Base-by-base conservation (phyloP, 2,329 filamentous ascomycete species). In the Fusarium zealandicum region DNA sequence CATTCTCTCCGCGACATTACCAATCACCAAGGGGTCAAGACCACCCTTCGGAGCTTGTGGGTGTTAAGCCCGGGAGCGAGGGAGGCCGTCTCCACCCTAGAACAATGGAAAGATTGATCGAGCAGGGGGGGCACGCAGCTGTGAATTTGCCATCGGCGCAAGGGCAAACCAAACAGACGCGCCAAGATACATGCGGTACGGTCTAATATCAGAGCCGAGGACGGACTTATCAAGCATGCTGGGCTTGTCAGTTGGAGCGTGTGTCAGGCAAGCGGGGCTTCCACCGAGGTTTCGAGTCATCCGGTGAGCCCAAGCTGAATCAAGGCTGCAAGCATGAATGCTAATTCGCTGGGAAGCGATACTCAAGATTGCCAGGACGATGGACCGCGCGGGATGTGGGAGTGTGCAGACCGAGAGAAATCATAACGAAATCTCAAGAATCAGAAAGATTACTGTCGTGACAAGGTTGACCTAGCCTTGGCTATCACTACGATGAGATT, bases 1-100 rank as follows among this genome's bases (percentile, higher is more conserved):
- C 18, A 17, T 27, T 28, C 12, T 20, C 41, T 35, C n/a, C 25
- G 16, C 14, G 22, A 17, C 43, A 53, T 53, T 53, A 53, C 50
- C 42, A 53, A 53, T 53, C 50, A 41, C 46, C 30, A 25, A 12
- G 28, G 18, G 31, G 17, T 20, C 12, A 27, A 8, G 8, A 30
- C 10, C 20, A 11, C 14, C 39, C 13, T 17, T 32, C 39, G 47
- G 40, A 51, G 47, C 10, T 44, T n/a, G n/a, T 37, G 33, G 32
- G 30, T 32, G 12, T 35, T 51, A 51, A 44, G 39, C 25, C 47
- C 39, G 39, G 38, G 5, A 36, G 13, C 16, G n/a, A 38, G 27
- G 17, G 13, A 10, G n/a, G 35, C 12, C 17, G 13, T 42, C 37
- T 42, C 30, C 46, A 36, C 37, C 7, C 13, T 6, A 6, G 22